Evolutionary conservation across 768 basidiomycete genomes (phyloP), one percentile per base, ranked within the genome.

Genomic region (Tubosaeta brunneosetosa): DNA sequence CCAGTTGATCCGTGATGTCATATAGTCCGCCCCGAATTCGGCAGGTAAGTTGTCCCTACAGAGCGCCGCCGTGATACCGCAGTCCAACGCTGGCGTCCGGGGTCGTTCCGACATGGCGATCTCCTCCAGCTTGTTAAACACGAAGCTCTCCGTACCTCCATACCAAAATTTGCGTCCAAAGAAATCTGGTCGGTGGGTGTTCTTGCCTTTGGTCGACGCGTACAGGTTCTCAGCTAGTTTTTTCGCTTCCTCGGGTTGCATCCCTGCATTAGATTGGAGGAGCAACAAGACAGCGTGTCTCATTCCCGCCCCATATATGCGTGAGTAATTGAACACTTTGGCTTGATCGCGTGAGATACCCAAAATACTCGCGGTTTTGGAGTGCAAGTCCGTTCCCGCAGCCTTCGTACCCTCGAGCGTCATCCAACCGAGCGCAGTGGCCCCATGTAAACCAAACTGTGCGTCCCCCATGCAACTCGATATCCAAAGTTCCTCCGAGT

Each of bases 341-440:
- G 97, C 95, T 59, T 90, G 86, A 63, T 98, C 93, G 31, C 95
- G 82, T 37, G 92, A 90, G 58, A 94, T 94, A 16, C 91, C 90
- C 36, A 98, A 75, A 63, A 98, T 98, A 53, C 72, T 82, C 11
- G 95, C 97, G 2, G 94, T 95, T 73, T 97, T 97, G 11, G 94
- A 97, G 64, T 97, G 95, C 29, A 99, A 72, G 72, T 99, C 95
- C 6, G 95, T 98, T 6, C 94, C 94, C 0, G 88, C 86, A 0
- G 85, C 79, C 70, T 98, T 98, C 14, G 94, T 95, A 1, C 97
- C 94, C 68, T 98, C 97, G 27, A 99, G 79, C 14, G 94, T 97
- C 95, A 99, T 98, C 95, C 95, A 98, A 3, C 97, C 95, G 40
- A 99, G 84, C 2, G 95, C 94, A 3, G 94, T 94, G 11, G 94